Evolutionary conservation across 192 early-diverging fungal species (phyloP).

Genomic region (Diversispora epigaea): DNA sequence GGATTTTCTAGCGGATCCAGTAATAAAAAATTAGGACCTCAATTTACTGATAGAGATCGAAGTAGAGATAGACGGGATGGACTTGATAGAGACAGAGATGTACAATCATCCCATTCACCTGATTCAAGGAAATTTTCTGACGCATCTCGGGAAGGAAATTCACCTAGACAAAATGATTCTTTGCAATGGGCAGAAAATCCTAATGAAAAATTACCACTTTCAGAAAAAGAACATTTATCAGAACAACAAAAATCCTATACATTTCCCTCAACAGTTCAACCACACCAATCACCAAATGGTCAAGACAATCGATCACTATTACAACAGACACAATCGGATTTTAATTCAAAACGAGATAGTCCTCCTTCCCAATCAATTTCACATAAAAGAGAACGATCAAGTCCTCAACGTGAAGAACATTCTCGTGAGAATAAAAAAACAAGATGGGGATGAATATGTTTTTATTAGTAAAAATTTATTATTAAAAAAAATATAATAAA

Average conservation of each 20-base stretch:
- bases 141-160: conserved; percentile 19
- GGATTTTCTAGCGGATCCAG: conserved; percentile 28
- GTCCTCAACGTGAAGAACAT: background rate
- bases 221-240: background rate
- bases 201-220: background rate
- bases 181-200: background rate
- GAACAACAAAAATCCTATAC: background rate
- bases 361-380: background rate
- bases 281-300: background rate
- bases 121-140: conserved; percentile 23
- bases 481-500: too few species aligned
- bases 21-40: conserved; percentile 20
- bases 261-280: background rate
- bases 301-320: background rate
- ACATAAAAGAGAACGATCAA: background rate
- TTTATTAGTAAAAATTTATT: too few species aligned
- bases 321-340: background rate
- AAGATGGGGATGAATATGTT: background rate
- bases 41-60: background rate
- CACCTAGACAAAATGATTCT: background rate
- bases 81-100: background rate
- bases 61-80: background rate
- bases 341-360: background rate
- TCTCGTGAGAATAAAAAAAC: background rate
- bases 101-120: background rate